A percentile compares a stretch with the other conserved stretches of the same genome.
phyloP scores from a whole-genome alignment of 176 grass and related monocot species.

The Secale cereale region DNA sequence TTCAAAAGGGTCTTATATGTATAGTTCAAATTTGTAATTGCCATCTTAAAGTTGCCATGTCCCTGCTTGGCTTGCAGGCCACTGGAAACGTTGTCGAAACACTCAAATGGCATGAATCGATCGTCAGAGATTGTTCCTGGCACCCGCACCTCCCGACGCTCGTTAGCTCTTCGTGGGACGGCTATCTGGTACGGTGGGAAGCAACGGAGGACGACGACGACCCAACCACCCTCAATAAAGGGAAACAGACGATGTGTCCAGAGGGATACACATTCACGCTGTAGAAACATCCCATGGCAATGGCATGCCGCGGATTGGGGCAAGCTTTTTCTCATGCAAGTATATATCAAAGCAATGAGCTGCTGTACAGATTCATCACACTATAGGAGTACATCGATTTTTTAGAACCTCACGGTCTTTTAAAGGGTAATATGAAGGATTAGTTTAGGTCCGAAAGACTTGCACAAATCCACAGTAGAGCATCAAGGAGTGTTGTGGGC shows the following conservation, averaged over 20 bases:
- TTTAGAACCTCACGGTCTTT: background rate
- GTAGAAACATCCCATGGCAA: slow-evolving; percentile 4
- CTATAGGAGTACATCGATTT: background rate
- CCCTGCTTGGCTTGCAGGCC: slow-evolving; percentile 36
- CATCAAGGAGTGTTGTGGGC: background rate
- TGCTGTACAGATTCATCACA: background rate
- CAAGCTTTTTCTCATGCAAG: background rate
- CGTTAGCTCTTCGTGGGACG: slow-evolving; percentile 85
- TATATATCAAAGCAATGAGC: background rate
- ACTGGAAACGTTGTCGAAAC: slow-evolving; percentile 43
- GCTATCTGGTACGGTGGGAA: slow-evolving; percentile 69
- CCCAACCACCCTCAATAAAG: slow-evolving; percentile 28
- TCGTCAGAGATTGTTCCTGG: slow-evolving; percentile 92
- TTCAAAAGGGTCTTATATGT: no score
- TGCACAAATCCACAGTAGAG: background rate
- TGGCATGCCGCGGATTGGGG: no score
- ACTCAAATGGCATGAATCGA: slow-evolving; percentile 54
- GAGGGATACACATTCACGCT: slow-evolving; percentile 41
- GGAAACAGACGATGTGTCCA: slow-evolving; percentile 15
- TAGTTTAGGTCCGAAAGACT: background rate
- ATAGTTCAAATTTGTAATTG: background rate
- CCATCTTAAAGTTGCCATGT: no score
- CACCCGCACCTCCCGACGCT: slow-evolving; percentile 64
- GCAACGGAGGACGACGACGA: slow-evolving; percentile 32
- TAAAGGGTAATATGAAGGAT: background rate